phyloP scores from a whole-genome alignment of 2,329 filamentous ascomycete species.

The Fusarium subtropicale region DNA sequence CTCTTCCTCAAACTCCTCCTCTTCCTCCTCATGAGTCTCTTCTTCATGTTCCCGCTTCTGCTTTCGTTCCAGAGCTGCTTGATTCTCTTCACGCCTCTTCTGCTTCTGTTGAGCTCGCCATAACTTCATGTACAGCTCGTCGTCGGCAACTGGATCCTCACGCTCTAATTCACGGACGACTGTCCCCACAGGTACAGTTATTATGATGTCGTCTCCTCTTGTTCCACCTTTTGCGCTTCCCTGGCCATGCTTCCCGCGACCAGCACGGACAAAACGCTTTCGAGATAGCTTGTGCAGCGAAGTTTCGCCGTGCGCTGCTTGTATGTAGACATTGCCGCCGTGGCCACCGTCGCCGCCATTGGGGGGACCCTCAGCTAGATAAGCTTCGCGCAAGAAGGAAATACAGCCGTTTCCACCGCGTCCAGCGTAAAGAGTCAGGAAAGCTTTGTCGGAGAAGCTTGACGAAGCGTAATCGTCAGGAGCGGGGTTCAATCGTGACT shows the following conservation, averaged over 20 bases:
- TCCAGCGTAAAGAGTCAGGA: slow-evolving; percentile 81
- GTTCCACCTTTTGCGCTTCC: slow-evolving; percentile 79
- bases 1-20: slow-evolving; percentile 42
- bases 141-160: slow-evolving; percentile 79
- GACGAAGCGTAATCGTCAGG: slow-evolving; percentile 87
- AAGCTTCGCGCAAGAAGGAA: slow-evolving; percentile 92
- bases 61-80: slow-evolving; percentile 52
- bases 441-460: slow-evolving; percentile 88
- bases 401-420: slow-evolving; percentile 91
- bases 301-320: slow-evolving; percentile 90
- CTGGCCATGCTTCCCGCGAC: slow-evolving; percentile 80
- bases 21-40: slow-evolving; percentile 34
- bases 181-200: slow-evolving; percentile 93
- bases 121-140: slow-evolving; percentile 56
- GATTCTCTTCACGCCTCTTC: slow-evolving; percentile 47
- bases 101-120: slow-evolving; percentile 51
- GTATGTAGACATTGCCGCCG: slow-evolving; percentile 93
- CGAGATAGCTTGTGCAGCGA: slow-evolving; percentile 92
- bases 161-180: slow-evolving; percentile 86
- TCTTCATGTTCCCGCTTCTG: slow-evolving; percentile 36
- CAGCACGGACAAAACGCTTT: slow-evolving; percentile 78
- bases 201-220: slow-evolving; percentile 85
- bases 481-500: slow-evolving; percentile 78
- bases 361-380: slow-evolving; percentile 85
- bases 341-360: slow-evolving; percentile 95